These are phyloP conservation scores for Tolypocladium cylindrosporum DNA, from an alignment of 2,329 filamentous ascomycete genomes.

Conservation along the genomic window DNA sequence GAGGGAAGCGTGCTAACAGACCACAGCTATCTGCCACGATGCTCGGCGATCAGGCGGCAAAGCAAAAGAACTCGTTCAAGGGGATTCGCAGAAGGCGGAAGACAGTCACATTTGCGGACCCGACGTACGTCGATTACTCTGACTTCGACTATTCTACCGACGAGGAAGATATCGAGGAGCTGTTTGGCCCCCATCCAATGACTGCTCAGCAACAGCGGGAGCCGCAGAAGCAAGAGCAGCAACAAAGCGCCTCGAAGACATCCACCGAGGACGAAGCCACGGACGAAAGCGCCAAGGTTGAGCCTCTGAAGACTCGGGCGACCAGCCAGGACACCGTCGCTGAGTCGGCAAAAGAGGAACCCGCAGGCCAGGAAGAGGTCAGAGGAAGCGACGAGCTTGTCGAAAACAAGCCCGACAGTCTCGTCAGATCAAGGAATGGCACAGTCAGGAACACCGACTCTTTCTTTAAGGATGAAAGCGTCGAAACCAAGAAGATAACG, in stretches of 20 bases:
- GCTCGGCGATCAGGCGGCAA: constrained; percentile 58
- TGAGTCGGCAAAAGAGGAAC: constrained; percentile 21
- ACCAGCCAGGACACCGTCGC: constrained; percentile 29
- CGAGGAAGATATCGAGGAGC: constrained; percentile 46
- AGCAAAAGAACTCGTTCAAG: constrained; percentile 73
- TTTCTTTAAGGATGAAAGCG: constrained; percentile 92
- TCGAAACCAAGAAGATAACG: constrained; percentile 95
- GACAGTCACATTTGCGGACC: constrained; percentile 74
- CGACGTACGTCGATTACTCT: constrained; percentile 81
- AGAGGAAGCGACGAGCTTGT: constrained; percentile 58
- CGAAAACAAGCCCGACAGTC: constrained; percentile 39
- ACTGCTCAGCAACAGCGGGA: constrained; percentile 18
- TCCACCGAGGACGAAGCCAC: constrained; percentile 22
- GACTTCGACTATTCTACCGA: constrained; percentile 80
- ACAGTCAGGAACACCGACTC: constrained; percentile 88
- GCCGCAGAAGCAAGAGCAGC: constrained; percentile 18
- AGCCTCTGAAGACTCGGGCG: constrained; percentile 40
- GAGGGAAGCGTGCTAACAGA: neutral
- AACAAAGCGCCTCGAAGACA: constrained; percentile 18
- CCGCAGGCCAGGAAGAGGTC: constrained; percentile 23
- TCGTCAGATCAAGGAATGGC: constrained; percentile 66
- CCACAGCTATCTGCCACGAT: constrained; percentile 49
- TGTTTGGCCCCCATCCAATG: constrained; percentile 24
- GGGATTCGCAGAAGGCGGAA: constrained; percentile 78
- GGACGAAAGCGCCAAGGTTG: constrained; percentile 45